phyloP scores from a whole-genome alignment of 176 grass and related monocot species.

The Bolboschoenus planiculmis region DNA sequence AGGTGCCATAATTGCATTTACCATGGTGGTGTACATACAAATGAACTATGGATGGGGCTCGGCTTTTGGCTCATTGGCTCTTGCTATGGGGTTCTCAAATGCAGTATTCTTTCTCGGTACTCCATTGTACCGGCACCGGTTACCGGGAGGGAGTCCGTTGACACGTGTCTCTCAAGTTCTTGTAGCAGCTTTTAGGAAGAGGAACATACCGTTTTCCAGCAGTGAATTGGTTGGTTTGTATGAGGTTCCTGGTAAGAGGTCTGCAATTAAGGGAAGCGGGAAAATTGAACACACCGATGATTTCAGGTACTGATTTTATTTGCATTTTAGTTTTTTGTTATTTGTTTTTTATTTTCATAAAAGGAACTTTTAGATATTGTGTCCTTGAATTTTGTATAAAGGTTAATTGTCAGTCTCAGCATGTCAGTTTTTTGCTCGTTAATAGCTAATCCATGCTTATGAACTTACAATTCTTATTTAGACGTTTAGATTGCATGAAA shows the following conservation, averaged over 20 bases:
- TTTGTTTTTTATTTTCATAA: too few species aligned
- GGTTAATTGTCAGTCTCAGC: too few species aligned
- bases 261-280: slow-evolving; percentile 64
- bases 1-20: slow-evolving; percentile 73
- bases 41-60: slow-evolving; percentile 71
- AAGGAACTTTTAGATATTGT: too few species aligned
- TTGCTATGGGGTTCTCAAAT: slow-evolving; percentile 80
- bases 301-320: slow-evolving; percentile 30
- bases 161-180: slow-evolving; percentile 76
- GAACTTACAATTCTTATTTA: too few species aligned
- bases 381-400: too few species aligned
- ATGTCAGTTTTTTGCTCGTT: too few species aligned
- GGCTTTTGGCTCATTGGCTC: slow-evolving; percentile 68
- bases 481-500: too few species aligned
- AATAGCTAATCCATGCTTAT: too few species aligned
- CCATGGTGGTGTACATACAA: slow-evolving; percentile 76
- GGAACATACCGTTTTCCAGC: slow-evolving; percentile 34
- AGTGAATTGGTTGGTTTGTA: slow-evolving; percentile 53
- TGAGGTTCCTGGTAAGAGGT: slow-evolving; percentile 62
- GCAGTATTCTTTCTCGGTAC: slow-evolving; percentile 75
- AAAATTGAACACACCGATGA: slow-evolving; percentile 91
- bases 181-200: slow-evolving; percentile 64
- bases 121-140: slow-evolving; percentile 57
- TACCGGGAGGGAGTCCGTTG: slow-evolving; percentile 76
- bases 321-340: neutral